Evolutionary conservation across 345 rosid species (phyloP), one percentile per base, ranked within the genome.

Genomic region (Psidium friedrichsthalianum): DNA sequence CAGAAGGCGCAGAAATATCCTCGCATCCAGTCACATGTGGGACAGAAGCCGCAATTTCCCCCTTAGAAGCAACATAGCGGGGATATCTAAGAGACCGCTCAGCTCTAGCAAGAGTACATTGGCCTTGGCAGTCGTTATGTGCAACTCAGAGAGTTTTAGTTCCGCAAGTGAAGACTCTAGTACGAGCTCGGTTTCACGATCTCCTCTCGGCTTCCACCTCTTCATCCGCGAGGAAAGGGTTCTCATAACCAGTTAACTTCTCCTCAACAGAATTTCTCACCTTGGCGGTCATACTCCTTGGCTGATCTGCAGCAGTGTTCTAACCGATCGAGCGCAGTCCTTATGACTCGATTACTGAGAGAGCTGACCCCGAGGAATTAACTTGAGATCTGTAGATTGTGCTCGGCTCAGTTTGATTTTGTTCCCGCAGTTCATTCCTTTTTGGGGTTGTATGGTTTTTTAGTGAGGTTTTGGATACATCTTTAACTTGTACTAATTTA

Each of bases 81-180:
- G 95, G 24, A 95, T 94, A 85, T 91, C 95, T 0, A 95, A 94
- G 90, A 90, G 94, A 81, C 90, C 93, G 2, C 87, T 95, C 80
- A 90, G 82, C 84, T 57, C 95, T 3, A 94, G 98, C 88, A 87
- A 88, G 81, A 96, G 98, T 85, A 89, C 95, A 0, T 84, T 97
- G 88, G 95, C 98, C 22, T 88, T 97, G 0, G 98, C 98, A 1
- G 93, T 95, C 6, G 94, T 93, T 21, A 87, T 94, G 96, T 87
- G 90, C 87, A 87, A 92, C 69, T 94, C 93, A 0, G 97, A 93
- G n/a, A 94, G 94, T 87, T 89, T 87, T 22, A 87, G 93, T 3
- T 92, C 94, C 21, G 64, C 93, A 0, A 95, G 95, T 14, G 93
- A 92, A 4, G 95, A 91, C 57, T 91, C 93, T 0, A 86, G 86